Base-by-base conservation (phyloP, 2,329 filamentous ascomycete species). In the Clarireedia homoeocarpa region DNA sequence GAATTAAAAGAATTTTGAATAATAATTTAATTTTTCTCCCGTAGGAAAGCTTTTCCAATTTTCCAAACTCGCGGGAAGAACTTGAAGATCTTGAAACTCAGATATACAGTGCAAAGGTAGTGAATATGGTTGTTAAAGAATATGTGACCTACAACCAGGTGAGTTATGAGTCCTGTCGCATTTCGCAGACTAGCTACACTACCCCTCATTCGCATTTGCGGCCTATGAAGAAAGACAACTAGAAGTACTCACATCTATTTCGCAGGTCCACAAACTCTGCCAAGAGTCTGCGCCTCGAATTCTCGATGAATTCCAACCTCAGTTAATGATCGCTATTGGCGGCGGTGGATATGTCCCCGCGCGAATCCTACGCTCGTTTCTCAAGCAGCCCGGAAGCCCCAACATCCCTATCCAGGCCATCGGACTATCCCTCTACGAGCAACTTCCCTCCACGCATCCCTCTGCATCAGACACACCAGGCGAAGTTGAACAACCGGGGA, bases 401-500 rank as follows among this genome's bases (percentile, higher is more conserved):
- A 99, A 99, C 77, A 99, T 99, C 69, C 92, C 94, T 64, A 99
- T 99, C 74, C 94, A 99, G 80, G 94, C 94, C 62, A 99, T 99
- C 72, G 94, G 94, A 49, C 86, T 99, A 62, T 97, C 92, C 23
- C 85, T 99, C 55, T 99, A 99, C 79, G 94, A 99, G 76, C 80
- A 84, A 61, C 86, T 97, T 48, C 71, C 78, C 58, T 67, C 73
- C 51, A 77, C 77, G 58, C 78, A 79, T 61, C 79, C 81, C 57
- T 76, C 75, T 51, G 75, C 77, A 56, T 72, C 74, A 57, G 66
- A 66, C 51, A 75, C 75, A 58, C 72, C 74, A 51, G 71, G 71
- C 53, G 65, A 66, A 14, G 53, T 66, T 23, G 94, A 99, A 75
- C 75, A 80, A 61, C 86, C 88, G 45, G 92, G 92, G 63, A 96